A percentile compares a stretch with the other conserved stretches of the same genome.
Evolutionary conservation across 2,329 filamentous ascomycete genomes (phyloP).

Genomic region (Amauroascus verrucosus): DNA sequence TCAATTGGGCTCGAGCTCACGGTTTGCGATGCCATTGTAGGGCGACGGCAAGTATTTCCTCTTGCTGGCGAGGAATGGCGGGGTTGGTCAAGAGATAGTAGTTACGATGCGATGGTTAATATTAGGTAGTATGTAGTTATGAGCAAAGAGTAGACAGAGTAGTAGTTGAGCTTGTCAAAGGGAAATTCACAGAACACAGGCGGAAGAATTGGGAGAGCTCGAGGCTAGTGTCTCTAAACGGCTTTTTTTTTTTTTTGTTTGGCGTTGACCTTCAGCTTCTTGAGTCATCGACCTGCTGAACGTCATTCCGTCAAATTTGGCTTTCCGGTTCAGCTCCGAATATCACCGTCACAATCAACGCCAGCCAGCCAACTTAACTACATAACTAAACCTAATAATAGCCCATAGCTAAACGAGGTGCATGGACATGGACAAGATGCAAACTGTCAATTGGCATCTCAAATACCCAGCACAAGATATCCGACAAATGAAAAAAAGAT

Average conservation of each 20-base stretch:
- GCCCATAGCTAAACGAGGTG: neutral
- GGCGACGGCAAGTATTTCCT: neutral
- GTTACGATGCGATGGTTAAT: neutral
- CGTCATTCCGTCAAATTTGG: neutral
- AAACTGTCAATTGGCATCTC: neutral
- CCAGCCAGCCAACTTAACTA: too few species aligned
- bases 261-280: too few species aligned
- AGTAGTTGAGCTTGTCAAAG: neutral
- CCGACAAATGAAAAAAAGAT: too few species aligned
- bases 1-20: neutral
- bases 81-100: neutral
- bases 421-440: neutral
- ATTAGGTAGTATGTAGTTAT: neutral
- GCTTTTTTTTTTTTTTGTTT: neutral
- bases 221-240: neutral
- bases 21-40: slow-evolving; percentile 1
- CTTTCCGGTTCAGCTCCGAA: neutral
- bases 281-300: neutral
- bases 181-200: neutral
- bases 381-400: too few species aligned
- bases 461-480: neutral
- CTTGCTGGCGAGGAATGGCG: neutral
- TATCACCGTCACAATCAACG: neutral
- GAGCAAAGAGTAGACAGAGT: neutral
- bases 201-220: neutral